These are phyloP conservation scores for Irpex sp. DNA, from an alignment of 1,284 basidiomycete genomes.

Conservation along the genomic window DNA sequence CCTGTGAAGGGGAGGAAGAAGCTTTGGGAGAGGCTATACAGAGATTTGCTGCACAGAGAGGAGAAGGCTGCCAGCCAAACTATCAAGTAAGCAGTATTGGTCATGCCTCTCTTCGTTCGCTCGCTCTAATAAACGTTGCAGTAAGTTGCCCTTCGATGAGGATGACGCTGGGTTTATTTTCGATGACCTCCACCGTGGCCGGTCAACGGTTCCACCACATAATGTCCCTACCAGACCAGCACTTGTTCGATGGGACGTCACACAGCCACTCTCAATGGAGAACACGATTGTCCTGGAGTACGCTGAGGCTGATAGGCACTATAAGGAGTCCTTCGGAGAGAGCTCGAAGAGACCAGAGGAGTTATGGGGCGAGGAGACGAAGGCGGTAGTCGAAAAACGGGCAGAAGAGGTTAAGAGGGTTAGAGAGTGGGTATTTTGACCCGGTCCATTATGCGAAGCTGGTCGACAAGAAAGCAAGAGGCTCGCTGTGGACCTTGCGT, in stretches of 20 bases:
- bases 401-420: conserved; percentile 57
- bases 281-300: conserved; percentile 88
- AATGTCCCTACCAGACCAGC: conserved; percentile 76
- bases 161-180: conserved; percentile 87
- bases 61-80: conserved; percentile 61
- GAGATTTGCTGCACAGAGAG: conserved; percentile 81
- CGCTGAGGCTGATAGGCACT: conserved; percentile 78
- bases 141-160: conserved; percentile 82
- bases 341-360: conserved; percentile 47
- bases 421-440: conserved; percentile 46
- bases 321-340: conserved; percentile 55
- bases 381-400: conserved; percentile 62
- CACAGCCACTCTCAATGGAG: conserved; percentile 67
- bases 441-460: not conserved
- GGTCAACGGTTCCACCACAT: conserved; percentile 83
- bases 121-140: conserved; percentile 32
- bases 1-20: conserved; percentile 89
- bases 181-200: conserved; percentile 88
- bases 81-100: conserved; percentile 32
- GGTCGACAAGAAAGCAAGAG: not conserved
- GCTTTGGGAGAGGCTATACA: conserved; percentile 85
- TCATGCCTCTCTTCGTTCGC: not conserved
- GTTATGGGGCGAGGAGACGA: conserved; percentile 75
- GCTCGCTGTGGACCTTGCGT: no score
- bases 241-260: conserved; percentile 85